Evolutionary conservation across 2,329 filamentous ascomycete genomes (phyloP).

Genomic region (Aspergillus piperis): DNA sequence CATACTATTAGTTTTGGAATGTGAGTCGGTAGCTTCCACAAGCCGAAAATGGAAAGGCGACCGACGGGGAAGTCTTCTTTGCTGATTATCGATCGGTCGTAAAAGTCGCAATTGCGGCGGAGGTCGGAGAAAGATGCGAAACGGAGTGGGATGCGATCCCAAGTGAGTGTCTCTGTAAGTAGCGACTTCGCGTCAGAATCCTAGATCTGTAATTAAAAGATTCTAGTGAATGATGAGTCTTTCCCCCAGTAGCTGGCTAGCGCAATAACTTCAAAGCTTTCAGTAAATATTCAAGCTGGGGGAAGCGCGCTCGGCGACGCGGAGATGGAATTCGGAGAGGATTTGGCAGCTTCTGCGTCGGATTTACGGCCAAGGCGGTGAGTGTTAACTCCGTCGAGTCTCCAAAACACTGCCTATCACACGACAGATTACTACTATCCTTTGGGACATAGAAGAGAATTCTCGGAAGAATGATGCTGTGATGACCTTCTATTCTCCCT

Average conservation of each 20-base stretch:
- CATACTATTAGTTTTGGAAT: background rate
- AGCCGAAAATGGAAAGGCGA: background rate
- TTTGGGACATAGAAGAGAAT: background rate
- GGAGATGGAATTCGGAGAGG: slow-evolving; percentile 10
- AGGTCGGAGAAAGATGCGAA: slow-evolving; percentile 16
- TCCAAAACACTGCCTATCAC: no score
- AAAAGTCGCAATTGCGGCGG: slow-evolving; percentile 4
- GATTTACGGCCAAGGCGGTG: slow-evolving; percentile 20
- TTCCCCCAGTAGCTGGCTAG: background rate
- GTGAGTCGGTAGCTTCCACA: background rate
- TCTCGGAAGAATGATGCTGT: no score
- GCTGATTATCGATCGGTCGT: background rate
- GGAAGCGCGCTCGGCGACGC: slow-evolving; percentile 9
- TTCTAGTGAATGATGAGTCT: background rate
- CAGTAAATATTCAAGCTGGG: background rate
- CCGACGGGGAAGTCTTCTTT: background rate
- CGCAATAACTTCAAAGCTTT: background rate
- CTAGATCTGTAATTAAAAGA: no score
- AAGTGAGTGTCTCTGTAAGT: background rate
- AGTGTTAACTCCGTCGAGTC: slow-evolving; percentile 11
- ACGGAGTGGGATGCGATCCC: background rate
- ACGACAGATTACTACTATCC: background rate
- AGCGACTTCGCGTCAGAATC: background rate
- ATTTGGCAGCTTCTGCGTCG: slow-evolving; percentile 18
- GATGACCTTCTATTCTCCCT: no score